Evolutionary conservation across 2,329 filamentous ascomycete species (phyloP).

Genomic region (Aspergillus candidus): DNA sequence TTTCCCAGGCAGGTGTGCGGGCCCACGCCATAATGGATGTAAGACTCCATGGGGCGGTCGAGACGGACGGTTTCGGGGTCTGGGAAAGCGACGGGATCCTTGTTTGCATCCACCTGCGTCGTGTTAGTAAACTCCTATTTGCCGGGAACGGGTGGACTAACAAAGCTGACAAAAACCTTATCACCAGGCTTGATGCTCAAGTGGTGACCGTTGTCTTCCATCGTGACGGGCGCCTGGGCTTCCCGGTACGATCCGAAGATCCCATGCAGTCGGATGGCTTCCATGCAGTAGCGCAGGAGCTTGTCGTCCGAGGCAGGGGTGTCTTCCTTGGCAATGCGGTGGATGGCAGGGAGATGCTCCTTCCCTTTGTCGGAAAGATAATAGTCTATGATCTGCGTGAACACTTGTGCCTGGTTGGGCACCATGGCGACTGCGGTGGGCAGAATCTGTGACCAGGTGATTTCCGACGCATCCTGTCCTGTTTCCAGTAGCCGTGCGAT

Average conservation of each 20-base stretch:
- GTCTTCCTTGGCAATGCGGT: conserved; percentile 54
- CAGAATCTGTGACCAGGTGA: conserved; percentile 64
- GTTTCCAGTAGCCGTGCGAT: conserved; percentile 58
- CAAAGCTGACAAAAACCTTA: conserved; percentile 58
- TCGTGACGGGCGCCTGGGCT: conserved; percentile 41
- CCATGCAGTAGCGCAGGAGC: conserved; percentile 63
- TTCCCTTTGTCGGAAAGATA: conserved; percentile 56
- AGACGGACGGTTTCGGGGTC: conserved; percentile 56
- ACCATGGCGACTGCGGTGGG: conserved; percentile 61
- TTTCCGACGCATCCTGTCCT: conserved; percentile 57
- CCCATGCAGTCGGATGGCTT: conserved; percentile 62
- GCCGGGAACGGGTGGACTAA: conserved; percentile 21
- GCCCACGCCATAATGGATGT: conserved; percentile 59
- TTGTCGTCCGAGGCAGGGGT: conserved; percentile 54
- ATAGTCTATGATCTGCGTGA: conserved; percentile 66
- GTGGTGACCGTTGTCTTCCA: conserved; percentile 46
- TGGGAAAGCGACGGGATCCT: conserved; percentile 55
- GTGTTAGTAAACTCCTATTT: neutral
- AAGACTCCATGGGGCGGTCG: conserved; percentile 54
- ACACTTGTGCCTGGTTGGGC: conserved; percentile 65
- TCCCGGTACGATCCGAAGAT: conserved; percentile 56
- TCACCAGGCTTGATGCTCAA: conserved; percentile 51
- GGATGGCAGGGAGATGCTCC: conserved; percentile 54
- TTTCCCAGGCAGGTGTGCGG: conserved; percentile 57
- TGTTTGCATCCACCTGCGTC: conserved; percentile 42